Base-by-base conservation (phyloP, 306 rosid species). In the Glycine latifolia region DNA sequence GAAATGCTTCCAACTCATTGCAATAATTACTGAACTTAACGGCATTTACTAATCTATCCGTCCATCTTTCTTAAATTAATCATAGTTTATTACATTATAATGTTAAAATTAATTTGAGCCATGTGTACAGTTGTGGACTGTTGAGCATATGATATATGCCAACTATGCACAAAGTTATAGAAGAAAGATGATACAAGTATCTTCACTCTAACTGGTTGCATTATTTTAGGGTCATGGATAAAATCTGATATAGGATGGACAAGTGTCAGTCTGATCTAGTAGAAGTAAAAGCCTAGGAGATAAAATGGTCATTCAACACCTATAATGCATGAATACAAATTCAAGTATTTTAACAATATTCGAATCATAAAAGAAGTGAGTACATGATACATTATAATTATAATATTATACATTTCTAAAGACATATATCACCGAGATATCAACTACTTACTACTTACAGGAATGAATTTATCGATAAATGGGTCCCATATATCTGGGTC, bases 401-500 rank as follows among this genome's bases (percentile, higher is more conserved):
- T n/a, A n/a, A n/a, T n/a, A n/a, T n/a, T n/a, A 47, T 17, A 47
- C 48, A 46, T 48, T 67, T 37, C 43, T 13, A 15, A 10, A 70
- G 44, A 3, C 12, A 62, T 2, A 68, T 33, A 10, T 48, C 8
- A 59, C 52, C 48, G 26, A 13, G 14, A 63, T 62, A 71, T 71
- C 61, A 47, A 50, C 69, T n/a, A 59, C 66, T 70, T 39, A 31
- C 54, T 43, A 90, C 98, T 89, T 88, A 94, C 98, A 53, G 97
- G 97, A 73, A 94, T 61, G 80, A 90, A 94, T 60, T 85, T 78
- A 67, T 94, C 93, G 41, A 84, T 89, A 76, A 84, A 86, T 8
- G 98, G 97, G 48, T 94, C 98, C 97, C 97, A 94, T 67, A 94
- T 88, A 76, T 91, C 92, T 53, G 88, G 93, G 84, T 94, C 98